Percentiles rank a stretch among this genome's conserved stretches.
phyloP scores from a whole-genome alignment of 129 eudicot genomes.

The Flaveria robusta region DNA sequence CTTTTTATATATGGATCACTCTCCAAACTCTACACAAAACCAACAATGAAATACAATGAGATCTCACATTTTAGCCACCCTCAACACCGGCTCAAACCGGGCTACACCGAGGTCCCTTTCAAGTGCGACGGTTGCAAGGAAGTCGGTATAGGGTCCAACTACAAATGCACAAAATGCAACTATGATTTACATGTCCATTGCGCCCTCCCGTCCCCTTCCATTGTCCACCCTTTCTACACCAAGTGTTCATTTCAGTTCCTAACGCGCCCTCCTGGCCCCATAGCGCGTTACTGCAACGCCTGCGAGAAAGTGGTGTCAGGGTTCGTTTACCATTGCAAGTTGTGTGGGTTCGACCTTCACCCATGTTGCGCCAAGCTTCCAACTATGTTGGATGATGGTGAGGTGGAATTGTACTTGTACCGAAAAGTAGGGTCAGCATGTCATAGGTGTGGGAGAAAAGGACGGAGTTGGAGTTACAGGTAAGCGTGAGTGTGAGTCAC shows the following conservation, averaged over 20 bases:
- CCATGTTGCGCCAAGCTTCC: conserved; percentile 83
- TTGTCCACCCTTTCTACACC: conserved; percentile 62
- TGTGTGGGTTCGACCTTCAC: conserved; percentile 68
- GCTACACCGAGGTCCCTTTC: conserved; percentile 60
- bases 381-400: conserved; percentile 53
- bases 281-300: conserved; percentile 56
- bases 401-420: conserved; percentile 42
- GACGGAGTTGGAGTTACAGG: conserved; percentile 63
- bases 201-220: conserved; percentile 48
- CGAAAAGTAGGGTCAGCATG: conserved; percentile 50
- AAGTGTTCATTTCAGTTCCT: conserved; percentile 48
- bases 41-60: conserved; percentile 48
- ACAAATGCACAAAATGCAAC: conserved; percentile 56
- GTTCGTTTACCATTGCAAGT: conserved; percentile 57
- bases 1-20: conserved; percentile 26
- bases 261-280: conserved; percentile 46
- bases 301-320: conserved; percentile 52
- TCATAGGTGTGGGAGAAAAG: conserved; percentile 58
- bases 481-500: conserved; percentile 18
- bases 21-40: conserved; percentile 26
- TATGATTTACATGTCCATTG: conserved; percentile 60
- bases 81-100: conserved; percentile 54
- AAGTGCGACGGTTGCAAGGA: conserved; percentile 75
- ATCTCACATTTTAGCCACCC: conserved; percentile 55
- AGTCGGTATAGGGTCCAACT: conserved; percentile 63